Conservation (phyloP, 2,329 filamentous ascomycete species). For the Cladophialophora exuberans region DNA sequence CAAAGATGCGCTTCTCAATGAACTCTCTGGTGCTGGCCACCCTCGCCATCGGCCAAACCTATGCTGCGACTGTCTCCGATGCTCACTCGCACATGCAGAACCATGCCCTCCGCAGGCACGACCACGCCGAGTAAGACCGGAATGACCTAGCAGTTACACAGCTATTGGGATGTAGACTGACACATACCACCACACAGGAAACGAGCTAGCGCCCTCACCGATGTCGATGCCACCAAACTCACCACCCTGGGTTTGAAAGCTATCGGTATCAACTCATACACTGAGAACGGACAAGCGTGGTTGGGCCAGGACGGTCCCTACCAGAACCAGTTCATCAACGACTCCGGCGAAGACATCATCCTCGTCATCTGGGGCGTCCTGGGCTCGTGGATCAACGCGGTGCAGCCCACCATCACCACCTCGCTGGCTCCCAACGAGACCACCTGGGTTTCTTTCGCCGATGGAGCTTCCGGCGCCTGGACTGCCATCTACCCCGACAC, state of each 20-base stretch:
- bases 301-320: slow-evolving; percentile 28
- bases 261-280: slow-evolving; percentile 28
- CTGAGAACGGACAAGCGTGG: slow-evolving; percentile 27
- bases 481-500: slow-evolving; percentile 31
- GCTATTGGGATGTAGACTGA: slow-evolving; percentile 14
- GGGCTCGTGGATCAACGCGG: slow-evolving; percentile 33
- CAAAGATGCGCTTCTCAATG: slow-evolving; percentile 32
- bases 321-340: slow-evolving; percentile 32
- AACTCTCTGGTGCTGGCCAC: slow-evolving; percentile 34
- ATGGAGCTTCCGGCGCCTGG: slow-evolving; percentile 31
- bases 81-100: slow-evolving; percentile 23
- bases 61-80: slow-evolving; percentile 26
- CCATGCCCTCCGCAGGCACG: slow-evolving; percentile 26
- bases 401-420: slow-evolving; percentile 31
- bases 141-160: slow-evolving; percentile 5
- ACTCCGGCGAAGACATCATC: slow-evolving; percentile 31
- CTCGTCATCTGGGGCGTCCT: slow-evolving; percentile 32
- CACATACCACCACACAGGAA: slow-evolving; percentile 24
- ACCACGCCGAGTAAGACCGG: slow-evolving; percentile 28
- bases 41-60: slow-evolving; percentile 31
- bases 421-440: slow-evolving; percentile 22
- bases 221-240: slow-evolving; percentile 23
- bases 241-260: slow-evolving; percentile 24
- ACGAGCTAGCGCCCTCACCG: slow-evolving; percentile 27
- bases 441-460: slow-evolving; percentile 30